Conservation (phyloP, 2,329 filamentous ascomycete genomes). For the Lecanicillium sp. region DNA sequence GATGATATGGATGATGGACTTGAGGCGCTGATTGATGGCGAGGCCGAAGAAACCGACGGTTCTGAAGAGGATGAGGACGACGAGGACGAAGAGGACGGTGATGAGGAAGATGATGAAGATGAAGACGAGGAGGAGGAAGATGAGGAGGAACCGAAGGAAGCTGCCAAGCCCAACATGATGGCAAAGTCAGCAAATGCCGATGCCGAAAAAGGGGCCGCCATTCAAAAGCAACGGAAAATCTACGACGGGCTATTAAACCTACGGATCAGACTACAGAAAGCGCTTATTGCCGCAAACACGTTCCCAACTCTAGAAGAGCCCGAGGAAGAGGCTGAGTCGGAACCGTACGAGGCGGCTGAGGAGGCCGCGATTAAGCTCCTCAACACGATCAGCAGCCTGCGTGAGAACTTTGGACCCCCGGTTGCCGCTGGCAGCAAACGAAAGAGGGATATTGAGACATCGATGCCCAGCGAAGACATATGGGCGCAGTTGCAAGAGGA, state of each 20-base stretch:
- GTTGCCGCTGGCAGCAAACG: constrained; percentile 52
- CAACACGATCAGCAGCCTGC: constrained; percentile 68
- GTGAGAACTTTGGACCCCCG: constrained; percentile 48
- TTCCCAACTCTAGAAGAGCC: constrained; percentile 41
- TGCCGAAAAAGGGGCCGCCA: constrained; percentile 74
- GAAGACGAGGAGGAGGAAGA: constrained; percentile 29
- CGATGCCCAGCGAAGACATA: constrained; percentile 56
- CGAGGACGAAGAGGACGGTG: constrained; percentile 25
- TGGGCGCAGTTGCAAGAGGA: constrained; percentile 64
- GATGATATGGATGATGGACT: constrained; percentile 31
- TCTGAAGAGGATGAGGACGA: constrained; percentile 33
- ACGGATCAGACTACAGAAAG: constrained; percentile 89
- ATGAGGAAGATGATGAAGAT: constrained; percentile 26
- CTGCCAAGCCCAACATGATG: constrained; percentile 25
- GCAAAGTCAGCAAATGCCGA: constrained; percentile 39
- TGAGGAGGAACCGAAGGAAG: constrained; percentile 21
- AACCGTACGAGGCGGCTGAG: constrained; percentile 70
- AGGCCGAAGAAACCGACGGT: constrained; percentile 21
- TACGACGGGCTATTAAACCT: constrained; percentile 88
- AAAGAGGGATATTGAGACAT: constrained; percentile 44
- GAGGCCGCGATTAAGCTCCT: constrained; percentile 78
- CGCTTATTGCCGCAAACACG: constrained; percentile 73
- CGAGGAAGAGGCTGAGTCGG: constrained; percentile 27
- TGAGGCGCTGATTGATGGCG: constrained; percentile 24
- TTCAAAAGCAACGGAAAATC: constrained; percentile 75